These are phyloP conservation scores for Erodium trifolium DNA, from an alignment of 441 rosid species.

Conservation along the genomic window DNA sequence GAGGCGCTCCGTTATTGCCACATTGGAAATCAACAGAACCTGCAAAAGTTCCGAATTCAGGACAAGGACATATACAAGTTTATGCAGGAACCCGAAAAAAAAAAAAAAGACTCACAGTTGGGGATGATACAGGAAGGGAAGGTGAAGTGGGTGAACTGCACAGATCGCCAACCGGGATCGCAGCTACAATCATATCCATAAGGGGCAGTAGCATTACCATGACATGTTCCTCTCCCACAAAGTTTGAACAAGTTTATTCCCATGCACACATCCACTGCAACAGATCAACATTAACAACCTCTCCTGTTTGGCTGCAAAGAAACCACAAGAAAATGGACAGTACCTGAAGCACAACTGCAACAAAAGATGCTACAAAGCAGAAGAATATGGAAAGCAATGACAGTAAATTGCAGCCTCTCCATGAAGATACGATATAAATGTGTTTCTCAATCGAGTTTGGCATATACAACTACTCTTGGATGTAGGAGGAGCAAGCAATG, in stretches of 20 bases:
- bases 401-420: constrained; percentile 11
- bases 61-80: no score
- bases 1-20: constrained; percentile 27
- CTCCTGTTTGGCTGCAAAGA: neutral
- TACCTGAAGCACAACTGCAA: constrained; percentile 3
- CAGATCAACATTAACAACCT: neutral
- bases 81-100: no score
- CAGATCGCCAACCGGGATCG: constrained; percentile 27
- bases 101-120: constrained; percentile 5
- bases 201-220: neutral
- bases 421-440: neutral
- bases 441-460: neutral
- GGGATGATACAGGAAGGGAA: neutral
- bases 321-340: neutral
- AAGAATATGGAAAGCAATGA: constrained; percentile 21
- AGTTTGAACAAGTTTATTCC: neutral
- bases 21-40: constrained; percentile 36
- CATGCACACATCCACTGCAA: neutral
- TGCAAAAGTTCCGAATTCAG: constrained; percentile 12
- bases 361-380: neutral
- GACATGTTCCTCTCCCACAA: constrained; percentile 42
- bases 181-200: constrained; percentile 34
- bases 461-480: no score
- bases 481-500: neutral
- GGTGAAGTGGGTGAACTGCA: neutral